Evolutionary conservation across 1,139 yeast species (phyloP), one percentile per base, ranked within the genome.

Genomic region (Magnusiomyces suaveolens): DNA sequence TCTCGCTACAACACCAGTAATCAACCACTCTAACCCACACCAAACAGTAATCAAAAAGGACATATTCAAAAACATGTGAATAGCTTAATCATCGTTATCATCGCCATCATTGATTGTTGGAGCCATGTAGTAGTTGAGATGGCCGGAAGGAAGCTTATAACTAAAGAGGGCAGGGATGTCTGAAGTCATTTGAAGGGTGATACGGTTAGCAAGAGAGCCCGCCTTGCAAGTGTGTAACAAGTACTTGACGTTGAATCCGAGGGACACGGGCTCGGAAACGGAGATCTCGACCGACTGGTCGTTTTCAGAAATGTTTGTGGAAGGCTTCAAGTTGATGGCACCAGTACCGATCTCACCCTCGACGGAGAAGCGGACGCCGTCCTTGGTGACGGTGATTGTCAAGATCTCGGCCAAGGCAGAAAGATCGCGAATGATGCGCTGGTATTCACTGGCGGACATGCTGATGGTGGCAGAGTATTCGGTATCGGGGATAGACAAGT

Each of bases 321-420:
- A 80, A 51, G 96, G 95, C 72, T 90, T 90, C 64, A 92, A 77
- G 55, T 89, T 83, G 62, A 90, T 86, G 50, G 85, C 79, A 60
- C 97, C 98, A 49, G 84, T 78, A 61, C 97, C 97, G 63, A 87
- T 81, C 64, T 88, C 96, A 68, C 99, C 98, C 67, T 87, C 94
- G 59, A 96, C 84, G 48, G 81, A 78, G 70, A 92, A 92, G 66
- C 88, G 87, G 59, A 92, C 90, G 43, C 95, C 85, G 63, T 90
- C 97, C 73, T 92, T 92, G 59, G 95, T 86, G 62, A 92, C 95
- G 55, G 83, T 76, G 62, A 92, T 84, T 66, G 84, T 84, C 66
- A 94, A 77, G 41, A 96, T 84, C 71, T 92, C 98, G 66, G 92
- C 82, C 68, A 92, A 74, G 63, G 86, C 85, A 64, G 81, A 80